These are phyloP conservation scores for Picea abies DNA, from an alignment of 83 land plant genomes.

Conservation along the genomic window DNA sequence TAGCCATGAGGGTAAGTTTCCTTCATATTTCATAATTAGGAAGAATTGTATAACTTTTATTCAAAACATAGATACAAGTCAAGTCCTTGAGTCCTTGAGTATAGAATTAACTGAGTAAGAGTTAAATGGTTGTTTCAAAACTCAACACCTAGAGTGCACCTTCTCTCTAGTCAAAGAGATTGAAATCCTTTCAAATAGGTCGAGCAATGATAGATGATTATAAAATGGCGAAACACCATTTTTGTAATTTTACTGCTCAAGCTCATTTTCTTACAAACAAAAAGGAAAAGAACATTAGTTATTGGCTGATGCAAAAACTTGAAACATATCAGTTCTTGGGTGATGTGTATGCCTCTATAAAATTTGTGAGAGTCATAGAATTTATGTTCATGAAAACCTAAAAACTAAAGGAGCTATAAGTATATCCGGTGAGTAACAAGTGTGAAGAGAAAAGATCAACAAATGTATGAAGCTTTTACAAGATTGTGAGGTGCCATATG, in stretches of 20 bases:
- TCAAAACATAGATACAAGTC: not conserved
- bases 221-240: no score
- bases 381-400: not conserved
- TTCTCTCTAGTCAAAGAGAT: not conserved
- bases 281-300: no score
- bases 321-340: not conserved
- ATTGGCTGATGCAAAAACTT: not conserved
- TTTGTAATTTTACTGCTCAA: no score
- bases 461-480: constrained; percentile 86
- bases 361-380: not conserved
- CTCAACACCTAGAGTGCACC: not conserved
- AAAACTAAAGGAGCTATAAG: not conserved
- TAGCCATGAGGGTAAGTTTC: constrained; percentile 17
- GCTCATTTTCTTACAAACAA: no score
- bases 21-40: not conserved
- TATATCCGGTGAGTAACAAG: not conserved
- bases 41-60: not conserved
- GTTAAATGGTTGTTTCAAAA: not conserved
- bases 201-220: no score
- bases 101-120: not conserved
- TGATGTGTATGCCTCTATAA: not conserved
- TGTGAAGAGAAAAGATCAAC: constrained; percentile 83
- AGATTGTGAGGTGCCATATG: constrained; percentile 38
- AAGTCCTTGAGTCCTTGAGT: not conserved
- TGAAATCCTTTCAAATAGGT: no score